Evolutionary conservation across 2,329 filamentous ascomycete species (phyloP).

Genomic region (Gyromitra esculenta): DNA sequence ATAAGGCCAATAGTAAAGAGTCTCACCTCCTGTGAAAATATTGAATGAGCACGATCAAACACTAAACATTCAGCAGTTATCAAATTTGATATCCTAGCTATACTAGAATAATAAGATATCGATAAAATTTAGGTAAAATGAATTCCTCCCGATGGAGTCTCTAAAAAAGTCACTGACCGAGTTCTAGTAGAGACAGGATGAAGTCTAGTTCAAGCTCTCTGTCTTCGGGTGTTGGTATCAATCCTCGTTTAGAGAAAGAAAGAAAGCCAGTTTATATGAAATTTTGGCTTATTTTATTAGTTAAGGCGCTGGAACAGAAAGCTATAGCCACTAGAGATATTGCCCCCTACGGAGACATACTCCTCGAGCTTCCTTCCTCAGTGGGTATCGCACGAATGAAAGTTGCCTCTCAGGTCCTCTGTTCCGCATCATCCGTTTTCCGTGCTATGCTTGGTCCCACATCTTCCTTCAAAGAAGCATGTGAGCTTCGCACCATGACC

Average conservation of each 20-base stretch:
- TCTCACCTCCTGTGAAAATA: not conserved
- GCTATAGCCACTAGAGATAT: slow-evolving; percentile 24
- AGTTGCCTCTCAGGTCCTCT: slow-evolving; percentile 45
- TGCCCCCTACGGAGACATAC: slow-evolving; percentile 40
- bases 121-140: not conserved
- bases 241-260: not conserved
- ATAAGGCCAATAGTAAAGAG: not conserved
- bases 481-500: slow-evolving; percentile 33
- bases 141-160: not conserved
- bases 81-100: not conserved
- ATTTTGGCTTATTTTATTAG: not conserved
- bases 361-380: slow-evolving; percentile 34
- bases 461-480: slow-evolving; percentile 45
- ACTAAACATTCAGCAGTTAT: not conserved
- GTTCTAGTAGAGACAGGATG: too few relatives aligned
- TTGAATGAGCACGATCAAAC: not conserved
- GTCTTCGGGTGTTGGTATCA: not conserved
- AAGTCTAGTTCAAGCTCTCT: not conserved
- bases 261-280: not conserved
- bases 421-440: slow-evolving; percentile 41
- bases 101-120: not conserved
- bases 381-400: slow-evolving; percentile 30
- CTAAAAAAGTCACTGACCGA: not conserved
- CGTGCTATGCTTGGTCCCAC: slow-evolving; percentile 46
- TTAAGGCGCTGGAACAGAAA: not conserved